Conservation (phyloP, 768 basidiomycete genomes). For the Amanita jacksonii region DNA sequence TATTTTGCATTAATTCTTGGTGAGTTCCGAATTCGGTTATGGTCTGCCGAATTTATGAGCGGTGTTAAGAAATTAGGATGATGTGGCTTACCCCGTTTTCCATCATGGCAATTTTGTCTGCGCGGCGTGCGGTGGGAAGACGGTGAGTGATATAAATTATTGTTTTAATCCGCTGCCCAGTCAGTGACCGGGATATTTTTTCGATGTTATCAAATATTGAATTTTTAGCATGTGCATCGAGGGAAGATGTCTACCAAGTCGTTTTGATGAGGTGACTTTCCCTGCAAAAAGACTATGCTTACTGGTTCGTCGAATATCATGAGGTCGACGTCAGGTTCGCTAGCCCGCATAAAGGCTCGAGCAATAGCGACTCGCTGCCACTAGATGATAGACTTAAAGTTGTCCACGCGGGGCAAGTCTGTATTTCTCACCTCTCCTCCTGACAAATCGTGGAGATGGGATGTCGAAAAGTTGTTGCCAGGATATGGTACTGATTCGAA, state of each 20-base stretch:
- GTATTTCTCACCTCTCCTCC: constrained; percentile 64
- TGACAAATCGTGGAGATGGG: constrained; percentile 58
- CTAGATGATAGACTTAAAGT: constrained; percentile 25
- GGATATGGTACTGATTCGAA: constrained; percentile 45
- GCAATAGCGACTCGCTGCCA: constrained; percentile 86
- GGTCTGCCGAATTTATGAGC: constrained; percentile 30
- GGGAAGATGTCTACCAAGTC: constrained; percentile 68
- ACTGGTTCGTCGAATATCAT: constrained; percentile 83
- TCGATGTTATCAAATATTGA: constrained; percentile 72
- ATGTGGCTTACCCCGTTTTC: constrained; percentile 48
- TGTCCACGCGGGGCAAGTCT: constrained; percentile 4
- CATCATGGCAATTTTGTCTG: constrained; percentile 86
- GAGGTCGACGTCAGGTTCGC: constrained; percentile 64
- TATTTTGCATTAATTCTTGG: constrained; percentile 47
- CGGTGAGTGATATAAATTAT: constrained; percentile 82
- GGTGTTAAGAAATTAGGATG: constrained; percentile 1
- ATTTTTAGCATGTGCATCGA: constrained; percentile 74
- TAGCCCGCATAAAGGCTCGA: constrained; percentile 79
- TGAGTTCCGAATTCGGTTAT: constrained; percentile 73
- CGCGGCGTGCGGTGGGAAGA: constrained; percentile 69
- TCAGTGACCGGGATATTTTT: constrained; percentile 47
- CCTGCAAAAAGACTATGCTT: constrained; percentile 18
- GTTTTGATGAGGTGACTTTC: constrained; percentile 3
- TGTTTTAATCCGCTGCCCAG: constrained; percentile 54
- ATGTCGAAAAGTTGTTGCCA: constrained; percentile 21